Percentiles rank a stretch among this genome's conserved stretches.
Evolutionary conservation across 805 yeast species (phyloP).

Genomic region (Candida sphagnicola): DNA sequence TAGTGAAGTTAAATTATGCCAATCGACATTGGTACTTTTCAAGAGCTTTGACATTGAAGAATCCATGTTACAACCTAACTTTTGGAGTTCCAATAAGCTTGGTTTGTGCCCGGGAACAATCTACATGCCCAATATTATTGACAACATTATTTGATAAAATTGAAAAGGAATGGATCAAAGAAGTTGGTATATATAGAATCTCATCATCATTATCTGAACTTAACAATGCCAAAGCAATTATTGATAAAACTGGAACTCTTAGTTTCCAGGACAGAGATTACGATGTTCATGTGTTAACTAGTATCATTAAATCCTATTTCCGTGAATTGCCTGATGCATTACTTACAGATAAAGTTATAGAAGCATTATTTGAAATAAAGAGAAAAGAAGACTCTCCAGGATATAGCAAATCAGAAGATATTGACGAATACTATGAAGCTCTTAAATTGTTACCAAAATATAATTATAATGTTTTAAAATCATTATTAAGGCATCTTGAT

Average conservation of each 20-base stretch:
- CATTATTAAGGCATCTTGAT: slow-evolving; percentile 66
- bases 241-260: slow-evolving; percentile 45
- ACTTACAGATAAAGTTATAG: slow-evolving; percentile 63
- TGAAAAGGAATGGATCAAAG: slow-evolving; percentile 84
- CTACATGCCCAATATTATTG: slow-evolving; percentile 62
- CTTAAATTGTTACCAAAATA: slow-evolving; percentile 51
- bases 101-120: slow-evolving; percentile 69
- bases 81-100: slow-evolving; percentile 84
- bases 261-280: slow-evolving; percentile 50
- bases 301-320: slow-evolving; percentile 77
- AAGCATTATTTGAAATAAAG: slow-evolving; percentile 45
- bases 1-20: slow-evolving; percentile 44
- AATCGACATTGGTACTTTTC: slow-evolving; percentile 56
- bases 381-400: slow-evolving; percentile 10
- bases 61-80: slow-evolving; percentile 31
- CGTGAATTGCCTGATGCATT: slow-evolving; percentile 86
- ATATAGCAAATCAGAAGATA: neutral
- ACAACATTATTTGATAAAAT: slow-evolving; percentile 66
- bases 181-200: slow-evolving; percentile 83
- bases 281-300: slow-evolving; percentile 83
- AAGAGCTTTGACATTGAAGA: slow-evolving; percentile 26
- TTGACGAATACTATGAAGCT: slow-evolving; percentile 22
- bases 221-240: slow-evolving; percentile 37
- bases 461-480: slow-evolving; percentile 65
- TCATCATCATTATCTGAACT: slow-evolving; percentile 50